These are phyloP conservation scores for Podaxis rugospora DNA, from an alignment of 768 basidiomycete genomes.

Conservation along the genomic window DNA sequence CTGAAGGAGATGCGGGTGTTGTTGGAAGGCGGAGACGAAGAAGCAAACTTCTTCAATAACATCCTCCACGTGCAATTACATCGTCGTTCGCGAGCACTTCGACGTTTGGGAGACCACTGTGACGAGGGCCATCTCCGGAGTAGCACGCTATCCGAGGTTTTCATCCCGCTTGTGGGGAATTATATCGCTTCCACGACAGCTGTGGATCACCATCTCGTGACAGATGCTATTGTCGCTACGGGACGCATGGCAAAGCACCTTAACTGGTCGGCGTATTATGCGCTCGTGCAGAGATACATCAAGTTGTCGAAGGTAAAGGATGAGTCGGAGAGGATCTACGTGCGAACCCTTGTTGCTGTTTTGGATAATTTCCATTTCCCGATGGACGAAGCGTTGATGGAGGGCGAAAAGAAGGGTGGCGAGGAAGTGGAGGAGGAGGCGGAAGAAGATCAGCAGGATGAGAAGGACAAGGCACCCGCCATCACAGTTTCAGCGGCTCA, in stretches of 20 bases:
- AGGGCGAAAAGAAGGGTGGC: conserved; percentile 17
- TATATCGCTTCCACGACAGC: conserved; percentile 62
- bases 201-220: conserved; percentile 82
- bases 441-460: conserved; percentile 16
- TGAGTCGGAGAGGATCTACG: conserved; percentile 69
- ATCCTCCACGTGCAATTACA: conserved; percentile 91
- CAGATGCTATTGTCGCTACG: conserved; percentile 79
- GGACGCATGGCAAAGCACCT: conserved; percentile 76
- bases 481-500: conserved; percentile 11
- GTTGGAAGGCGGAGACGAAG: conserved; percentile 84
- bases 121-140: conserved; percentile 63
- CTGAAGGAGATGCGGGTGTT: conserved; percentile 80
- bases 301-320: conserved; percentile 64
- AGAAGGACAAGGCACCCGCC: conserved; percentile 2
- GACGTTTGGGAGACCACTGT: conserved; percentile 77
- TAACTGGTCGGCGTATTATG: conserved; percentile 81
- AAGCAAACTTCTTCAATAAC: conserved; percentile 97
- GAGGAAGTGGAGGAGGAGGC: conserved; percentile 24
- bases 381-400: conserved; percentile 55
- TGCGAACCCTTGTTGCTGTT: conserved; percentile 80
- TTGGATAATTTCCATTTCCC: conserved; percentile 91
- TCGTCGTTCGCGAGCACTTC: conserved; percentile 80
- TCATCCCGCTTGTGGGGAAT: conserved; percentile 83
- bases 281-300: conserved; percentile 77
- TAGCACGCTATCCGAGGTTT: conserved; percentile 70